A percentile compares a stretch with the other conserved stretches of the same genome.
Conservation (phyloP, 495 filamentous ascomycete genomes). For the Penicilliopsis zonata region DNA sequence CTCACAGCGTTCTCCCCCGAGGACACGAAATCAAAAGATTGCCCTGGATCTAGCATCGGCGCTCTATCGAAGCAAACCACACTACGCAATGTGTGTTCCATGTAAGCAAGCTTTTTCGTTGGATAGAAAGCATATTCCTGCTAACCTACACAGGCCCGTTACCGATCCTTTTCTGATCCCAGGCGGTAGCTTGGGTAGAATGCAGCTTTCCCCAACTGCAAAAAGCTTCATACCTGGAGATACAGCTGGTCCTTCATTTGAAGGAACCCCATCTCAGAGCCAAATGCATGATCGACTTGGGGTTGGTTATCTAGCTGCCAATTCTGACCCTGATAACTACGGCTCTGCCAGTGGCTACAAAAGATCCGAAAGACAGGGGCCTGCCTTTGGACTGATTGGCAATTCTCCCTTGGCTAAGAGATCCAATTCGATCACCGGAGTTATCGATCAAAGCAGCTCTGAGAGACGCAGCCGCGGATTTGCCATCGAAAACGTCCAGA, state of each 20-base stretch:
- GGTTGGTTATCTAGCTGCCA: conserved; percentile 6
- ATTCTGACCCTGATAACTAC: conserved; percentile 5
- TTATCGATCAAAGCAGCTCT: conserved; percentile 5
- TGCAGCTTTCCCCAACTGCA: conserved; percentile 19
- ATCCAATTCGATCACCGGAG: neutral
- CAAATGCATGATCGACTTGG: conserved; percentile 4
- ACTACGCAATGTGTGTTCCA: conserved; percentile 9
- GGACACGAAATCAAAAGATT: conserved; percentile 21
- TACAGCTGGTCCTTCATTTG: conserved; percentile 3
- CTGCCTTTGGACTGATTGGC: conserved; percentile 7
- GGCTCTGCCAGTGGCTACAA: conserved; percentile 1
- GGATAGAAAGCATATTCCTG: neutral
- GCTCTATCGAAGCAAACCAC: conserved; percentile 7
- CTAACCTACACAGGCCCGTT: conserved; percentile 9
- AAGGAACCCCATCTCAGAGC: conserved; percentile 3
- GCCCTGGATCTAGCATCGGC: conserved; percentile 6
- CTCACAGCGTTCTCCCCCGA: conserved; percentile 54
- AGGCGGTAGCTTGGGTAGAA: conserved; percentile 6
- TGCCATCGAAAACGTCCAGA: conserved; percentile 18
- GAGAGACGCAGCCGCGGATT: conserved; percentile 16
- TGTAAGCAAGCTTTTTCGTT: conserved; percentile 5
- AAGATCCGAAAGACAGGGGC: conserved; percentile 1
- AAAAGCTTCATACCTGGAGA: conserved; percentile 22
- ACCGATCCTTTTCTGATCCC: conserved; percentile 18
- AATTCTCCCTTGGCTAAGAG: conserved; percentile 5